Evolutionary conservation across 768 basidiomycete species (phyloP), one percentile per base, ranked within the genome.

Genomic region (Suillus americanus): DNA sequence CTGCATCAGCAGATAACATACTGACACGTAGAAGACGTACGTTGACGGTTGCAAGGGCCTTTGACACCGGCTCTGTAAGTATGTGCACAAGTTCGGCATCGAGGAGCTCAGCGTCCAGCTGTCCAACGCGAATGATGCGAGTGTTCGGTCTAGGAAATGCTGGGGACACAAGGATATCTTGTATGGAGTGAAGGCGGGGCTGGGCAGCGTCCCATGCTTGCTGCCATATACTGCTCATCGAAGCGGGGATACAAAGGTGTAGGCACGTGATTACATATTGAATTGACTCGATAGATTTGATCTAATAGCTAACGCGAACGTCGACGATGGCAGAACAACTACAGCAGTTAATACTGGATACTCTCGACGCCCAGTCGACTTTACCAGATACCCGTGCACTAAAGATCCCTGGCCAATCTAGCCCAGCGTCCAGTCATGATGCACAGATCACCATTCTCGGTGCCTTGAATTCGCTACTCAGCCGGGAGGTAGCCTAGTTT

Each of bases 61-160:
- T 90, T 66, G 81, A 80, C 56, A 98, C 75, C n/a, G 95, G 95
- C 62, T 92, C 92, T 70, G 86, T 87, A 38, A 99, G 82, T 65
- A 97, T 78, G 35, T 88, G 84, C 38, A 91, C 86, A 20, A 99
- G 85, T 67, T 97, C 95, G 68, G 89, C 86, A 78, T 99, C 97
- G 56, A 98, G 83, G 28, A 96, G 82, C 69, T 94, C 90, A 3
- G 96, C 88, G 75, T 99, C 97, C 61, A 98, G 86, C 75, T 97
- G 93, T 9, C 92, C 91, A 56, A 99, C 94, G 51, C 95, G 91
- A 30, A 87, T 80, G 37, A 89, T 78, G n/a, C 89, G 83, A 33
- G 82, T 73, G 55, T 66, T 62, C 18, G 25, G 57, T 43, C 0
- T 13, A 30, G 79, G 75, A n/a, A 72, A 62, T 18, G 73, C 61